Evolutionary conservation across 1,284 basidiomycete genomes (phyloP).

Genomic region (Amylostereum areolatum): DNA sequence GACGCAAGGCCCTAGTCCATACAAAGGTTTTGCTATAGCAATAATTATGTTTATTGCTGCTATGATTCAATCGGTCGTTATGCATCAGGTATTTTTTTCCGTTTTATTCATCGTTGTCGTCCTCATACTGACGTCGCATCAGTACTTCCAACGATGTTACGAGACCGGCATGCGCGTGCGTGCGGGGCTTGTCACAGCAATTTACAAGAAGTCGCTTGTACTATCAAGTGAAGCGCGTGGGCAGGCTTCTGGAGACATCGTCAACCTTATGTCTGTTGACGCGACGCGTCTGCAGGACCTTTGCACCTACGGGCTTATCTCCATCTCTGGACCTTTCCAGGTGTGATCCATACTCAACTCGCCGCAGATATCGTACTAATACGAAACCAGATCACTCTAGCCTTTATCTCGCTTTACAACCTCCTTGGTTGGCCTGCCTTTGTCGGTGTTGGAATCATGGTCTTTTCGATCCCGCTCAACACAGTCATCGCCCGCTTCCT

Average conservation of each 20-base stretch:
- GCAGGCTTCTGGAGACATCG: conserved; percentile 85
- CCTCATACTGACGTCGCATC: conserved; percentile 2
- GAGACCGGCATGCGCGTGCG: conserved; percentile 90
- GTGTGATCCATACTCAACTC: conserved; percentile 23
- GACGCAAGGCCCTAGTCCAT: conserved; percentile 24
- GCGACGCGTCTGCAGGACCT: conserved; percentile 84
- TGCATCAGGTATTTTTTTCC: conserved; percentile 69
- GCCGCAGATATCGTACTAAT: not conserved
- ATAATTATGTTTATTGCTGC: conserved; percentile 76
- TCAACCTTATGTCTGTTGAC: conserved; percentile 90
- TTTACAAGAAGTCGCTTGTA: conserved; percentile 84
- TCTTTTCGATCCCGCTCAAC: conserved; percentile 77
- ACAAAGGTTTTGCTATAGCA: conserved; percentile 73
- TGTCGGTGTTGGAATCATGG: conserved; percentile 89
- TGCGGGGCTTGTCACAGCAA: conserved; percentile 78
- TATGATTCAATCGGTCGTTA: conserved; percentile 71
- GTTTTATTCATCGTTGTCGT: not conserved
- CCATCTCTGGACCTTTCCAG: conserved; percentile 67
- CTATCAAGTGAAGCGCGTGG: conserved; percentile 81
- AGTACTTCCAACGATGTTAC: conserved; percentile 82
- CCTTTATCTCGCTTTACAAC: conserved; percentile 85
- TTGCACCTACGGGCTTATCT: conserved; percentile 73
- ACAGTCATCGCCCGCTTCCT: conserved; percentile 71
- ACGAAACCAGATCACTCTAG: conserved; percentile 65
- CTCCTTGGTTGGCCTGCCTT: conserved; percentile 92